Evolutionary conservation across 768 basidiomycete genomes (phyloP).

Genomic region (Chalciporus chontae): DNA sequence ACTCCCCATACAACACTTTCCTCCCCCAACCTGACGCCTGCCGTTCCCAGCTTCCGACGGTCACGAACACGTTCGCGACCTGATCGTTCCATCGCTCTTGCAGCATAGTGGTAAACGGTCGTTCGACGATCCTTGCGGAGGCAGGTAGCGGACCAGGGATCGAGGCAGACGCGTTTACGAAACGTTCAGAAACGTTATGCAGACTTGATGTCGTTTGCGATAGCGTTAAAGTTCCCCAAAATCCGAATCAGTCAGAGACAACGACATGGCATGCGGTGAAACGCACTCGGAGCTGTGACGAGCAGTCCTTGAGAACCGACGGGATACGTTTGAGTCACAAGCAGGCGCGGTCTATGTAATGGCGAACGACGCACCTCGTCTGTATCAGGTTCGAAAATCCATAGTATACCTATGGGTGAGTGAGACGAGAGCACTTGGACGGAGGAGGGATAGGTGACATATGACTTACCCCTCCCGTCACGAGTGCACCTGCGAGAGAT

Average conservation of each 20-base stretch:
- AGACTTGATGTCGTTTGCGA: conserved; percentile 36
- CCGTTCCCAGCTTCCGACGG: conserved; percentile 44
- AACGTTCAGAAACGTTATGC: conserved; percentile 46
- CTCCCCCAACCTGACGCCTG: conserved; percentile 45
- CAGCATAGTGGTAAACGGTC: conserved; percentile 44
- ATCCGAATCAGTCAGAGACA: neutral
- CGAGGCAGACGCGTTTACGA: conserved; percentile 45
- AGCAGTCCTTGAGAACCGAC: conserved; percentile 42
- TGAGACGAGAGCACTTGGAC: neutral
- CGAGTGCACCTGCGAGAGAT: conserved; percentile 66
- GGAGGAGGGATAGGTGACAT: neutral
- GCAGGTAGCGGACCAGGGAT: conserved; percentile 53
- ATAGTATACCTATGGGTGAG: conserved; percentile 54
- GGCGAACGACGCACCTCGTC: conserved; percentile 40
- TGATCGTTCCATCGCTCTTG: conserved; percentile 60
- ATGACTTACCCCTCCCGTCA: conserved; percentile 57
- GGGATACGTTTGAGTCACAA: neutral
- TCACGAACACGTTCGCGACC: conserved; percentile 42
- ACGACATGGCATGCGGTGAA: neutral
- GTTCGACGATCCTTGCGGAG: conserved; percentile 46
- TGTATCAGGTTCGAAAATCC: conserved; percentile 66
- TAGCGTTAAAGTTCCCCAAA: neutral
- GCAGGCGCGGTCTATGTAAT: neutral
- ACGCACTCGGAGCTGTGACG: conserved; percentile 55
- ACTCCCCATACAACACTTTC: conserved; percentile 39